These are phyloP conservation scores for Gossypium ekmanianum DNA, from an alignment of 345 rosid species.

Conservation along the genomic window DNA sequence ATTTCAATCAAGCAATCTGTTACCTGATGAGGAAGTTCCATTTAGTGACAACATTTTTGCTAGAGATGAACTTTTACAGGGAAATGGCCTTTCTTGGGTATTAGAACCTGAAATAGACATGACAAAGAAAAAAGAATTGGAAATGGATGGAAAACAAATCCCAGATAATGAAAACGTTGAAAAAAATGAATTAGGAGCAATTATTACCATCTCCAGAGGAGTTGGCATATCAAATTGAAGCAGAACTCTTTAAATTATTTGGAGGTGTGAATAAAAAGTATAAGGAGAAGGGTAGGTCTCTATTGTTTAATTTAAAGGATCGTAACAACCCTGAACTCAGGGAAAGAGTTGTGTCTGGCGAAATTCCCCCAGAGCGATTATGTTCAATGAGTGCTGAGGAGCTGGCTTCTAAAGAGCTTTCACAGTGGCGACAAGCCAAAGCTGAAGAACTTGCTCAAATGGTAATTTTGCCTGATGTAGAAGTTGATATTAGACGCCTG, in stretches of 20 bases:
- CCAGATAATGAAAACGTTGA: constrained; percentile 19
- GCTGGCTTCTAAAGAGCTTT: constrained; percentile 91
- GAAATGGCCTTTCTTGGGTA: constrained; percentile 90
- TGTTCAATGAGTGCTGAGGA: constrained; percentile 94
- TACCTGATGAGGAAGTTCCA: constrained; percentile 56
- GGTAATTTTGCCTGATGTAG: constrained; percentile 78
- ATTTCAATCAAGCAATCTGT: constrained; percentile 36
- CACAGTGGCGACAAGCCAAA: constrained; percentile 92
- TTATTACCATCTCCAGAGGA: constrained; percentile 36
- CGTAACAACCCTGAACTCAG: constrained; percentile 82
- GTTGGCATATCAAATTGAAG: constrained; percentile 66
- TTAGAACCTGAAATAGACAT: constrained; percentile 47
- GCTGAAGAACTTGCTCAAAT: constrained; percentile 92
- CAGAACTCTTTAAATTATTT: constrained; percentile 69
- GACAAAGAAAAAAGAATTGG: constrained; percentile 31
- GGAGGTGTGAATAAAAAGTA: constrained; percentile 97
- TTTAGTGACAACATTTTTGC: constrained; percentile 67
- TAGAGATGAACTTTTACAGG: constrained; percentile 89
- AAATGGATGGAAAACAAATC: constrained; percentile 20
- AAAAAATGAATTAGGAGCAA: constrained; percentile 22
- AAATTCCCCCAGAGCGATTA: constrained; percentile 57
- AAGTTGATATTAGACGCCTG: constrained; percentile 66
- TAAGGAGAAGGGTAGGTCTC: constrained; percentile 86
- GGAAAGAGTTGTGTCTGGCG: constrained; percentile 71
- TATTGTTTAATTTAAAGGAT: constrained; percentile 85